These are phyloP conservation scores for Ogataea pini DNA, from an alignment of 805 yeast species.

Conservation along the genomic window DNA sequence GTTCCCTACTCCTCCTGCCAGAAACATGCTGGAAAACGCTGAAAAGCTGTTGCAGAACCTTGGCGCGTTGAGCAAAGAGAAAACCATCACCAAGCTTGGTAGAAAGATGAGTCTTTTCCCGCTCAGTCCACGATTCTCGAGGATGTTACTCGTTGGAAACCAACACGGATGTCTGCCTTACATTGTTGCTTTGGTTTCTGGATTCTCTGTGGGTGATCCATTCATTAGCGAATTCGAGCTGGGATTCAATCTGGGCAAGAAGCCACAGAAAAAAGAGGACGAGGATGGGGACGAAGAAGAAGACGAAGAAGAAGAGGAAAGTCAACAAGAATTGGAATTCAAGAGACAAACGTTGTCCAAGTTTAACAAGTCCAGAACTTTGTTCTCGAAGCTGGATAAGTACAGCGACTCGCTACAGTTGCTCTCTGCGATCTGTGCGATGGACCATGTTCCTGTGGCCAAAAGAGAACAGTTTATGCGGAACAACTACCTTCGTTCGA, in stretches of 20 bases:
- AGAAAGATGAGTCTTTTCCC: conserved; percentile 88
- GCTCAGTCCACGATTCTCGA: conserved; percentile 88
- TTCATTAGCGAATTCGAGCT: conserved; percentile 74
- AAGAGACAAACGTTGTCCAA: conserved; percentile 46
- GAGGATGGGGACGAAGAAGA: conserved; percentile 38
- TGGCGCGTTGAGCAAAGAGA: conserved; percentile 71
- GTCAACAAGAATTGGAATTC: conserved; percentile 40
- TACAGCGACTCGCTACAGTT: conserved; percentile 73
- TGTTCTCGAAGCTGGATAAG: conserved; percentile 68
- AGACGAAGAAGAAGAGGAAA: conserved; percentile 39
- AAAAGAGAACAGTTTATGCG: conserved; percentile 49
- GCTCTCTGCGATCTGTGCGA: conserved; percentile 83
- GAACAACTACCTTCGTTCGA: conserved; percentile 70
- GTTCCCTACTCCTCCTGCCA: conserved; percentile 87
- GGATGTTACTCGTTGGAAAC: conserved; percentile 84
- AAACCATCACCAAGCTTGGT: conserved; percentile 74
- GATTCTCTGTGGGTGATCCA: conserved; percentile 91
- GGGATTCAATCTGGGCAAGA: conserved; percentile 44
- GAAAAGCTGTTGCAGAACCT: conserved; percentile 64
- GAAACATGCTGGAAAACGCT: conserved; percentile 59
- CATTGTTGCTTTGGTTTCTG: conserved; percentile 89
- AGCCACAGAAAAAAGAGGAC: conserved; percentile 8
- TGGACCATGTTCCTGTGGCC: conserved; percentile 67
- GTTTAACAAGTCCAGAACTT: conserved; percentile 57
- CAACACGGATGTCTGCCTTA: conserved; percentile 85